Conservation (phyloP, 805 yeast genomes). For the Saturnispora mendoncae region DNA sequence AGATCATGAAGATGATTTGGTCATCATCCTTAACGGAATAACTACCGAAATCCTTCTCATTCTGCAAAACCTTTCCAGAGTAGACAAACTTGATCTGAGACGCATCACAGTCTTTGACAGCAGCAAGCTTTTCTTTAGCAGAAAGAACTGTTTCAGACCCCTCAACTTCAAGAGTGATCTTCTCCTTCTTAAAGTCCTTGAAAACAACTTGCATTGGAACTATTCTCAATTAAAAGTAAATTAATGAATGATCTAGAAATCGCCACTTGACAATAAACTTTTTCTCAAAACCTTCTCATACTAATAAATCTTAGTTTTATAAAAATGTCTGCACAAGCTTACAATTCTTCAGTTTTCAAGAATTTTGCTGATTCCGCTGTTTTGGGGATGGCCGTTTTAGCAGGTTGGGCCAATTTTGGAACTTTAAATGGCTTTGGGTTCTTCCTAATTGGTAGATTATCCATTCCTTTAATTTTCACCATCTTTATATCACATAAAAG, state of each 20-base stretch:
- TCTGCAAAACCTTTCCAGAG: constrained; percentile 81
- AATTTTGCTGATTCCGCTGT: neutral
- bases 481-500: neutral
- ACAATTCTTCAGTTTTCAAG: neutral
- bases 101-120: constrained; percentile 57
- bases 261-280: constrained; percentile 14
- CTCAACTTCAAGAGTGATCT: constrained; percentile 71
- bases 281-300: neutral
- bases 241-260: neutral
- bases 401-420: neutral
- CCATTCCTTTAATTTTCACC: neutral
- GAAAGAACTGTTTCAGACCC: constrained; percentile 52
- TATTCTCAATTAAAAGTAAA: neutral
- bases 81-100: constrained; percentile 80
- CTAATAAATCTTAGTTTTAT: neutral
- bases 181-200: constrained; percentile 90
- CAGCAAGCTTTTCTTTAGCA: constrained; percentile 69
- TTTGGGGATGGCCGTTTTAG: neutral
- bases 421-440: neutral
- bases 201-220: constrained; percentile 64
- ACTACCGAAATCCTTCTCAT: constrained; percentile 62
- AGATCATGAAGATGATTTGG: constrained; percentile 86
- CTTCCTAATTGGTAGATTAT: neutral
- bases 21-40: constrained; percentile 78
- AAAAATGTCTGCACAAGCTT: constrained; percentile 6